These are phyloP conservation scores for Pyrenophora seminiperda DNA, from an alignment of 2,329 filamentous ascomycete genomes.

Conservation along the genomic window DNA sequence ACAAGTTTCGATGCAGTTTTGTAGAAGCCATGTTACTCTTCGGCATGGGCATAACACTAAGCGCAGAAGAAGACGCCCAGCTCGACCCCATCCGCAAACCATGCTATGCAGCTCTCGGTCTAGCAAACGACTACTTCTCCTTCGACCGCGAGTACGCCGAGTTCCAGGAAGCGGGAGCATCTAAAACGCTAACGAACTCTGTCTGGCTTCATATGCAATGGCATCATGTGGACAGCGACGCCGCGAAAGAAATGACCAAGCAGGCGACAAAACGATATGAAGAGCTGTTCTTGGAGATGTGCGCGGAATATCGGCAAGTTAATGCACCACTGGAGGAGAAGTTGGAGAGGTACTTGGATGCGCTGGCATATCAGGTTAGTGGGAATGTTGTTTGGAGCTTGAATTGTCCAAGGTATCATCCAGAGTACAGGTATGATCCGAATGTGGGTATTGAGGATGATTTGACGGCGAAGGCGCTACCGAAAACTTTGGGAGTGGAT, in stretches of 20 bases:
- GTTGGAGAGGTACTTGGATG: neutral
- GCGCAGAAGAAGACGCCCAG: neutral
- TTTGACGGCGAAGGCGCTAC: neutral
- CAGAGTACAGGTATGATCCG: constrained; percentile 22
- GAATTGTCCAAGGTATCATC: constrained; percentile 5
- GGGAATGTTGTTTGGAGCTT: constrained; percentile 5
- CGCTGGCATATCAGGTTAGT: neutral
- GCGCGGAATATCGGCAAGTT: neutral
- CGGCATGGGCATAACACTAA: constrained; percentile 5
- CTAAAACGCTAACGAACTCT: neutral
- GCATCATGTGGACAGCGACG: neutral
- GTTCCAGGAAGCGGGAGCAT: neutral
- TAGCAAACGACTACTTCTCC: constrained; percentile 2
- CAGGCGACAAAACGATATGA: neutral
- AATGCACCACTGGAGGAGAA: neutral
- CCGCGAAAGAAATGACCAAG: neutral
- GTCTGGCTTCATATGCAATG: constrained; percentile 8
- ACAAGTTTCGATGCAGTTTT: neutral
- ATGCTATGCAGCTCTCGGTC: neutral
- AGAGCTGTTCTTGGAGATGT: neutral
- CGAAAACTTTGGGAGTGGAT: neutral
- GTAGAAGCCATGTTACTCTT: neutral
- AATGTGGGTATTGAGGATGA: neutral
- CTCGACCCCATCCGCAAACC: constrained; percentile 1
- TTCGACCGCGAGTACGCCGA: constrained; percentile 5